Evolutionary conservation across 805 yeast genomes (phyloP), one percentile per base, ranked within the genome.

Genomic region (Hemisphaericaspora nanyangensis): DNA sequence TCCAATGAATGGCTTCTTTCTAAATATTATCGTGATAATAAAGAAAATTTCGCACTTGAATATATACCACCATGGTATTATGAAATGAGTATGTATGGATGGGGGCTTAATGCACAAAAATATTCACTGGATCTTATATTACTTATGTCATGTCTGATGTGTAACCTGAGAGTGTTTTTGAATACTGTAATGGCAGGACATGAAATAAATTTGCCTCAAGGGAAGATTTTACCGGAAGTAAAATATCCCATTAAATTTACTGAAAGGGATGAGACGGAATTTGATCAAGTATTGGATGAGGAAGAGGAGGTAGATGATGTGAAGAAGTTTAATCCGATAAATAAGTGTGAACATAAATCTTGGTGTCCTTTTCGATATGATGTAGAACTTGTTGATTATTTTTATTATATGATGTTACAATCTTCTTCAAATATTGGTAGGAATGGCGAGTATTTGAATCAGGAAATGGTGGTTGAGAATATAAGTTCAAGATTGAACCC

Each of bases 91-190:
- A 45, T 57, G 18, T 43, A 56, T 37, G 72, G 72, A 6, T 68
- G 73, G 73, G 50, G 50, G 12, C 47, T 68, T 30, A 44, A 59
- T 24, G 54, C 60, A 6, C 70, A 63, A 45, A 45, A 55, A 3
- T 59, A 58, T 44, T 44, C 56, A 5, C 32, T 49, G 18, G 51
- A 55, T 12, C 34, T 56, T 15, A 56, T 65, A 3, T 47, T 65
- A 5, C 47, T 65, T 11, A 46, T 68, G 28, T 56, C 54, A n/a
- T 68, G 73, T 46, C 36, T 50, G 20, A 58, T 57, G 40, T 68
- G 74, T 44, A 65, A 68, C 46, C 56, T 56, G 33, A 49, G 70
- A 32, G 46, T 62, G 11, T 63, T 63, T 38, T 37, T 67, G 22
- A 47, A 56, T 30, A 43, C 51, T 4, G 35, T 39, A 3, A 40